These are phyloP conservation scores for Coniochaeta ligniaria DNA, from an alignment of 2,329 filamentous ascomycete genomes.

Conservation along the genomic window DNA sequence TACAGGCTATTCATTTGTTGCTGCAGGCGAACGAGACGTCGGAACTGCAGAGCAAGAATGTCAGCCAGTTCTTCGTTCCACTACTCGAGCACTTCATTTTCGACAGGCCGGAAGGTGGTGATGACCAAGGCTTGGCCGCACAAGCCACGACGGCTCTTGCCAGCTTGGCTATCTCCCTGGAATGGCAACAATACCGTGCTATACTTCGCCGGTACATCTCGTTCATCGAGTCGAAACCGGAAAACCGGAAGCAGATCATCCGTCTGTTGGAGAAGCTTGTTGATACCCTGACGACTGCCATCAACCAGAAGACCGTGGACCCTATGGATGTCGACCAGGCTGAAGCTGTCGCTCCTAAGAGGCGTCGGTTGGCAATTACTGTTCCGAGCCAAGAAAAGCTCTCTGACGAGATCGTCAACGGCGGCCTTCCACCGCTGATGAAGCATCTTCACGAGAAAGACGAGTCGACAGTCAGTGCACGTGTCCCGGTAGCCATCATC, in stretches of 20 bases:
- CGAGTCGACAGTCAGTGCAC: slow-evolving; percentile 86
- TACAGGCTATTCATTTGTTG: slow-evolving; percentile 75
- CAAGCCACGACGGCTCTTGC: slow-evolving; percentile 81
- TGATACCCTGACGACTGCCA: slow-evolving; percentile 61
- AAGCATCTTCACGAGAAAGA: slow-evolving; percentile 90
- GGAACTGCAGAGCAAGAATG: slow-evolving; percentile 66
- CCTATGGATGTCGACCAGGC: slow-evolving; percentile 34
- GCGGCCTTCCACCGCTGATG: slow-evolving; percentile 73
- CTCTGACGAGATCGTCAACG: slow-evolving; percentile 61
- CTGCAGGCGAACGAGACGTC: slow-evolving; percentile 58
- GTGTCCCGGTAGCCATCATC: slow-evolving; percentile 83
- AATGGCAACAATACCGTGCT: slow-evolving; percentile 86
- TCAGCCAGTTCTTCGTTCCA: slow-evolving; percentile 82
- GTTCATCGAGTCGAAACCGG: slow-evolving; percentile 73
- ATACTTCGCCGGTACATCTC: slow-evolving; percentile 77
- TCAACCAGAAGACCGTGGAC: slow-evolving; percentile 26
- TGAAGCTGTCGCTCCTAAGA: slow-evolving; percentile 11
- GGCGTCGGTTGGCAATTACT: slow-evolving; percentile 49
- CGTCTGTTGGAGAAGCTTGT: slow-evolving; percentile 74
- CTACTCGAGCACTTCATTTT: slow-evolving; percentile 93
- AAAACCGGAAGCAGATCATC: slow-evolving; percentile 79
- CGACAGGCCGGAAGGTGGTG: slow-evolving; percentile 61
- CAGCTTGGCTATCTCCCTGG: slow-evolving; percentile 64
- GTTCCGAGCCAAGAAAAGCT: slow-evolving; percentile 63
- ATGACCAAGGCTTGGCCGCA: slow-evolving; percentile 80